These are phyloP conservation scores for Colletotrichum nymphaeae DNA, from an alignment of 2,329 filamentous ascomycete genomes.

Conservation along the genomic window DNA sequence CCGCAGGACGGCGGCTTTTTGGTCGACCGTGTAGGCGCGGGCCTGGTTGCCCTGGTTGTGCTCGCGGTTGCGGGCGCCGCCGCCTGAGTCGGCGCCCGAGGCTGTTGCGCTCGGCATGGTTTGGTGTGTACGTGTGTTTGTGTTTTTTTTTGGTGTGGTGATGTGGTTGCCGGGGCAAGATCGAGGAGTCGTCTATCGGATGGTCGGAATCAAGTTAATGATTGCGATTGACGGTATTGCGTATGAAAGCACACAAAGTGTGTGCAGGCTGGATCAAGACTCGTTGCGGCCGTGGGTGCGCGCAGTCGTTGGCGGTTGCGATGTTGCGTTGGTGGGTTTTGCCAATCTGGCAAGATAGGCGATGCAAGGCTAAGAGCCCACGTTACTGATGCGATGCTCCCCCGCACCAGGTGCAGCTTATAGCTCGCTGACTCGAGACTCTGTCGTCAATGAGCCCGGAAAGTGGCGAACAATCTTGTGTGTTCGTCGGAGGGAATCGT, in stretches of 20 bases:
- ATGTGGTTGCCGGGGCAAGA: slow-evolving; percentile 7
- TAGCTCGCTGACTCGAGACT: not conserved
- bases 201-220: not conserved
- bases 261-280: not conserved
- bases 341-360: slow-evolving; percentile 34
- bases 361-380: slow-evolving; percentile 27
- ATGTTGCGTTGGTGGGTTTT: slow-evolving; percentile 23
- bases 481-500: not conserved
- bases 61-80: slow-evolving; percentile 63
- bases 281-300: not conserved
- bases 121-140: not conserved
- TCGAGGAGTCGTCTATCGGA: not conserved
- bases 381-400: slow-evolving; percentile 3
- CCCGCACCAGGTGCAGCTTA: slow-evolving; percentile 15
- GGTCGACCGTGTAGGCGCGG: slow-evolving; percentile 86
- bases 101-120: slow-evolving; percentile 62
- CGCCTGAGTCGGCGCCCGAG: slow-evolving; percentile 64
- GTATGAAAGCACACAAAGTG: not conserved
- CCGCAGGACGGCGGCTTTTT: slow-evolving; percentile 90
- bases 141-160: not conserved
- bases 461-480: not conserved
- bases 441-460: not conserved
- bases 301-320: slow-evolving; percentile 4
- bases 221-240: not conserved
- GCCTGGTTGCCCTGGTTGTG: slow-evolving; percentile 83